Evolutionary conservation across 2,329 filamentous ascomycete genomes (phyloP).

Genomic region (Pochonia chlamydosporia): DNA sequence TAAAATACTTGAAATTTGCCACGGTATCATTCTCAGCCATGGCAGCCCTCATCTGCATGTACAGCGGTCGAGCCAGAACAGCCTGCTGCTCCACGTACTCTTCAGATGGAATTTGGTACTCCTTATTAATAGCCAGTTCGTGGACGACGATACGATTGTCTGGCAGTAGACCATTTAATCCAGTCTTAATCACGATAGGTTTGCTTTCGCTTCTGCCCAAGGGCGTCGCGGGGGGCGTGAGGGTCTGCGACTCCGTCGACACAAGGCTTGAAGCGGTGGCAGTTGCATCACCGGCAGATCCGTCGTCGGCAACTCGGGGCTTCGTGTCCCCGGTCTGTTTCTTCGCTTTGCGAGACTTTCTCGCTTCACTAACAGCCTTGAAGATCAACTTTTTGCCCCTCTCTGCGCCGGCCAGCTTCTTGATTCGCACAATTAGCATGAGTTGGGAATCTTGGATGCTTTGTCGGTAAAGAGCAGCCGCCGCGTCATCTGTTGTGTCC

Average conservation of each 20-base stretch:
- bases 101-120: constrained; percentile 64
- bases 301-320: constrained; percentile 58
- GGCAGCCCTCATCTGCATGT: constrained; percentile 53
- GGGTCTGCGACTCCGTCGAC: constrained; percentile 39
- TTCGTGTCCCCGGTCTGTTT: constrained; percentile 64
- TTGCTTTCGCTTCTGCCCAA: constrained; percentile 33
- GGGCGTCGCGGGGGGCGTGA: constrained; percentile 49
- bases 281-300: constrained; percentile 28
- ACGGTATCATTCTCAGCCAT: constrained; percentile 62
- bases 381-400: constrained; percentile 67
- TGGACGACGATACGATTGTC: constrained; percentile 72
- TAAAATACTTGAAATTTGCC: constrained; percentile 60
- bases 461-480: constrained; percentile 69
- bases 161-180: constrained; percentile 53
- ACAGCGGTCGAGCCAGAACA: constrained; percentile 41
- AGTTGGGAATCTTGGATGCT: constrained; percentile 79
- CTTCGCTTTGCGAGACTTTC: constrained; percentile 58
- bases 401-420: constrained; percentile 67
- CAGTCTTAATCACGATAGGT: constrained; percentile 30
- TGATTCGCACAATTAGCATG: constrained; percentile 72
- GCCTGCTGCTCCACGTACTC: constrained; percentile 54
- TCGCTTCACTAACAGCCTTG: constrained; percentile 66
- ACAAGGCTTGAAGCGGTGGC: constrained; percentile 31
- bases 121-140: constrained; percentile 72
- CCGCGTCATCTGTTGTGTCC: constrained; percentile 66